These are phyloP conservation scores for Candida freyschussii DNA, from an alignment of 1,139 yeast species.

Conservation along the genomic window DNA sequence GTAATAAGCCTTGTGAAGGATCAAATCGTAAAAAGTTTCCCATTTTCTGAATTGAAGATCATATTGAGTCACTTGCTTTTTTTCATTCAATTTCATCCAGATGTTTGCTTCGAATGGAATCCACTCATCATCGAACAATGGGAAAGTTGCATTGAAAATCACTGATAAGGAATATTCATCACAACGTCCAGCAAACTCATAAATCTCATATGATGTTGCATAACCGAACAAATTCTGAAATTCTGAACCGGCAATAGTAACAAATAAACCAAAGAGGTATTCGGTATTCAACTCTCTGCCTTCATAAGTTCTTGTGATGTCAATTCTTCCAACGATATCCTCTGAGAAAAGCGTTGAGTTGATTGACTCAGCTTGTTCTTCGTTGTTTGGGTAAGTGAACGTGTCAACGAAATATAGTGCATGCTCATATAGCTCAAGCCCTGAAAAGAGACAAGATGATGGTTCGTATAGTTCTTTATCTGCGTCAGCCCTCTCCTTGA, in stretches of 20 bases:
- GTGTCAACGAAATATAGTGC: constrained; percentile 7
- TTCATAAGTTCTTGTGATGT: constrained; percentile 20
- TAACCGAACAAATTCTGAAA: constrained; percentile 16
- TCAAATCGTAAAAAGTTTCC: constrained; percentile 9
- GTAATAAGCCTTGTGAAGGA: constrained; percentile 5
- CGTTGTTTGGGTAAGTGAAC: constrained; percentile 13
- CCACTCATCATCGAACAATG: constrained; percentile 8
- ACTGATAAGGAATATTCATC: constrained; percentile 14
- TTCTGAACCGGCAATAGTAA: constrained; percentile 6
- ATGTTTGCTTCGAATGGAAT: constrained; percentile 21
- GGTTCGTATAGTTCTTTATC: not conserved
- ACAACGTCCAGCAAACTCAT: constrained; percentile 12
- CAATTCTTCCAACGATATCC: constrained; percentile 20
- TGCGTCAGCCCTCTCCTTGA: constrained; percentile 1
- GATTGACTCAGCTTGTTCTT: constrained; percentile 14
- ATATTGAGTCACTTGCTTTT: constrained; percentile 11
- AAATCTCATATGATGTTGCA: constrained; percentile 12
- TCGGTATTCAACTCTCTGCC: constrained; percentile 25
- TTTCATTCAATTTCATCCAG: constrained; percentile 14
- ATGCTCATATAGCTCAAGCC: constrained; percentile 8
- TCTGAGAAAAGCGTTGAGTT: constrained; percentile 20
- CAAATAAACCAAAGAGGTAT: constrained; percentile 23
- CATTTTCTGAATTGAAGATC: constrained; percentile 13
- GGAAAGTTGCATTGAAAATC: constrained; percentile 14
- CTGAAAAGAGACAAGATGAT: constrained; percentile 1